Percentiles rank a stretch among this genome's conserved stretches.
These are phyloP conservation scores for Beverwykella pulmonaria DNA, from an alignment of 495 filamentous ascomycete genomes.

Conservation along the genomic window DNA sequence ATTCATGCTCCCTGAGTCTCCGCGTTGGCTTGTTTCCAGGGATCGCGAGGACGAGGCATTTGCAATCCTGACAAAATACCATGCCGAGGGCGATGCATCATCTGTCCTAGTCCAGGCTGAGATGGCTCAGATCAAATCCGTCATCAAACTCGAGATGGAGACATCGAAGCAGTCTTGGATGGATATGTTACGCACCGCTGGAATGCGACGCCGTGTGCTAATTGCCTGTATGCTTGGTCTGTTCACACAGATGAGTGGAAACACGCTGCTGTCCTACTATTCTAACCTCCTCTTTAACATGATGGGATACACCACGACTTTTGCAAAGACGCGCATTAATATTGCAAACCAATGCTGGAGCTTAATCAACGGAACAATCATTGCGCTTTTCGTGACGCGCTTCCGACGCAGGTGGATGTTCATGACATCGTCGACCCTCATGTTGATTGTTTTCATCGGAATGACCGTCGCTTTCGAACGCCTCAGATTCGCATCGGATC, in stretches of 20 bases:
- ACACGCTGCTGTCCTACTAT: constrained; percentile 37
- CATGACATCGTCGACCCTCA: constrained; percentile 21
- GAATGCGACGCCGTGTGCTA: constrained; percentile 29
- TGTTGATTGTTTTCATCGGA: constrained; percentile 33
- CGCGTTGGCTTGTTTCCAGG: constrained; percentile 27
- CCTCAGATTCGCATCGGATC: constrained; percentile 7
- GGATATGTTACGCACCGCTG: constrained; percentile 24
- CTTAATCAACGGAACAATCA: constrained; percentile 26
- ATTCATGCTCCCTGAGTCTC: constrained; percentile 26
- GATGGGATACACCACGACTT: constrained; percentile 36
- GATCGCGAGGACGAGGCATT: constrained; percentile 32
- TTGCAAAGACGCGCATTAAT: constrained; percentile 36
- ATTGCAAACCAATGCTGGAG: constrained; percentile 38
- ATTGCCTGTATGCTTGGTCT: constrained; percentile 19
- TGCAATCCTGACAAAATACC: constrained; percentile 29
- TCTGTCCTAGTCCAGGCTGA: constrained; percentile 26
- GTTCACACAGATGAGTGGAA: constrained; percentile 33
- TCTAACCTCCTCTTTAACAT: constrained; percentile 34
- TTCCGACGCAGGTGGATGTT: constrained; percentile 38
- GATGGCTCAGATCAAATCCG: constrained; percentile 26
- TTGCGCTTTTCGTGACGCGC: constrained; percentile 33
- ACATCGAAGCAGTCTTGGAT: constrained; percentile 27
- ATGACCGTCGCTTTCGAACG: constrained; percentile 37
- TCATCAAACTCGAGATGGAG: constrained; percentile 31
- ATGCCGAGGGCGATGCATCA: constrained; percentile 24